phyloP scores from a whole-genome alignment of 306 rosid species.

The Lagenaria siceraria region DNA sequence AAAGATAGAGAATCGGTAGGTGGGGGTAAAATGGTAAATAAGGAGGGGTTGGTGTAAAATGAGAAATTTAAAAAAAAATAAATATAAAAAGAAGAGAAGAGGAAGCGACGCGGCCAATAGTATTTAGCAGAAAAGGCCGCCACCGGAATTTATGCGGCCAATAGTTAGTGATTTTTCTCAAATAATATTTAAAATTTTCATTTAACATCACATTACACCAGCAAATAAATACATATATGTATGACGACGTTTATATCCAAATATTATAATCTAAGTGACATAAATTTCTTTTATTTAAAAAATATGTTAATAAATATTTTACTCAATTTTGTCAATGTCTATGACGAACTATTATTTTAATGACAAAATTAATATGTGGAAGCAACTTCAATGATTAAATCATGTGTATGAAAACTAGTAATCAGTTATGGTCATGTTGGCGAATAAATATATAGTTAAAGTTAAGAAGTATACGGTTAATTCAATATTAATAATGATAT shows the following conservation, averaged over 20 bases:
- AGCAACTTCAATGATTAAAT: not conserved
- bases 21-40: slow-evolving; percentile 9
- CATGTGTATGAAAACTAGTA: too few relatives aligned
- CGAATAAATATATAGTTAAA: too few relatives aligned
- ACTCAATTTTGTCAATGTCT: not conserved
- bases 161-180: slow-evolving; percentile 5
- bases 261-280: not conserved
- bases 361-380: too few relatives aligned
- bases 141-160: slow-evolving; percentile 23
- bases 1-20: not conserved
- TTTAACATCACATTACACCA: not conserved
- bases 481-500: too few relatives aligned
- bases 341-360: not conserved
- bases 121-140: not conserved
- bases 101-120: slow-evolving; percentile 18
- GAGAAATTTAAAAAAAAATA: not conserved
- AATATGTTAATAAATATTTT: not conserved
- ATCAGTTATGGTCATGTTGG: too few relatives aligned
- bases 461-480: too few relatives aligned
- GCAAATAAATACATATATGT: not conserved
- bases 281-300: not conserved
- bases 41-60: not conserved
- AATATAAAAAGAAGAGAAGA: not conserved
- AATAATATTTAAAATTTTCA: not conserved
- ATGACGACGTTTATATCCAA: not conserved